Base-by-base conservation (phyloP, 441 rosid genomes). In the Croton laevigatus region DNA sequence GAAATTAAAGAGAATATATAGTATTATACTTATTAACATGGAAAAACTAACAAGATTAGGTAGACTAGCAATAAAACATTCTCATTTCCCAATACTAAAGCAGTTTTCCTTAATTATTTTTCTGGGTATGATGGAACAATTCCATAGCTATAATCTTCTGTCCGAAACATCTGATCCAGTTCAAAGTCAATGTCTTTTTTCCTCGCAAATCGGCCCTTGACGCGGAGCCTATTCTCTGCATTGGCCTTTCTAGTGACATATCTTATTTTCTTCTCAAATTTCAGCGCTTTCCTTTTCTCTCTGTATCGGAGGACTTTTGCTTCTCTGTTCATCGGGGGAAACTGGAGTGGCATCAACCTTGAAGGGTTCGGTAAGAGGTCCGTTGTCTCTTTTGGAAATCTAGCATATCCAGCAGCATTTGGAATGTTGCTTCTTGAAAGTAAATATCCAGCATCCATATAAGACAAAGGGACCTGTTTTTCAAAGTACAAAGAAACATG, bases 131-230 rank as follows among this genome's bases (percentile, higher is more conserved):
- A 61, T 59, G 75, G 70, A 73, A 71, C 69, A 68, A 74, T 57
- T 57, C 73, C 73, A 65, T 71, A 76, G 40, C 76, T 69, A 52
- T 44, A 68, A 13, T 68, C 73, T 46, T 73, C 73, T 63, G 54
- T 60, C 10, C 75, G 46, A 65, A 76, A 70, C 70, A 73, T 53
- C 57, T 67, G 75, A 73, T 79, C 71, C 49, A 49, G 71, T 32
- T 76, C 69, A 63, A 80, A 49, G 19, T 74, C 76, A 44, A 49
- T 68, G 0, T 68, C 78, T 44, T 54, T 54, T 74, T 77, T 76
- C 63, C 80, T 76, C 22, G 74, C 74, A 71, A 80, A 80, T 34
- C 78, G 73, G 65, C 79, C 79, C 36, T 76, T 76, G 20, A 71
- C 72, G 42, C 79, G 72, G 63, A 77, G 81, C 23, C 81, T 71